Conservation (phyloP, 192 early-diverging fungal species). For the Obelidium mucronatum region DNA sequence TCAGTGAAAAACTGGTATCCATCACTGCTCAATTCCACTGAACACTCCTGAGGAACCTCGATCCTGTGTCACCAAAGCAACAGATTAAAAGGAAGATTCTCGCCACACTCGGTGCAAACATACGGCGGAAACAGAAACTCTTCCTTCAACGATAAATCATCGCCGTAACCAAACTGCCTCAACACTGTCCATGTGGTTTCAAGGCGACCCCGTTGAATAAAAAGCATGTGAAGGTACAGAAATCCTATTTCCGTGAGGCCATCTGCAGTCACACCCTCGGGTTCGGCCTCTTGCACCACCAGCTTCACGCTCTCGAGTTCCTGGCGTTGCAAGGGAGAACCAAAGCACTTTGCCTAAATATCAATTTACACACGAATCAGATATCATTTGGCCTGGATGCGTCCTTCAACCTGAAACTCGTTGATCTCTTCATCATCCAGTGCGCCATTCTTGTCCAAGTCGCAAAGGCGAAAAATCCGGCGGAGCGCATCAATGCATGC, state of each 20-base stretch:
- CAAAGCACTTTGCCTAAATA: constrained; percentile 89
- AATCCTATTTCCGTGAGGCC: constrained; percentile 96
- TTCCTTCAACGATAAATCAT: constrained; percentile 90
- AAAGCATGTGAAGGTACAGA: constrained; percentile 92
- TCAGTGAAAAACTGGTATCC: constrained; percentile 97
- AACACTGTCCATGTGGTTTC: constrained; percentile 99
- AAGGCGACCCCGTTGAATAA: constrained; percentile 94
- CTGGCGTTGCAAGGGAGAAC: constrained; percentile 91
- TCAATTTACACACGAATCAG: background rate
- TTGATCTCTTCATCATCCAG: constrained; percentile 95
- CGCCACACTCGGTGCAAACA: background rate
- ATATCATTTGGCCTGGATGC: background rate
- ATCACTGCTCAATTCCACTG: constrained; percentile 90
- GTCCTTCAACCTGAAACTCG: constrained; percentile 81
- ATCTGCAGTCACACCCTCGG: constrained; percentile 81
- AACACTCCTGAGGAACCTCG: constrained; percentile 88
- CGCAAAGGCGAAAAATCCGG: constrained; percentile 96
- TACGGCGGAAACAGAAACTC: constrained; percentile 87
- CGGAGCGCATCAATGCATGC: constrained; percentile 90
- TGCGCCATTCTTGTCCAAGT: constrained; percentile 90
- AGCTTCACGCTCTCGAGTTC: constrained; percentile 97
- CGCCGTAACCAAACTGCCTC: constrained; percentile 94
- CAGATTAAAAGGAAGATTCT: background rate
- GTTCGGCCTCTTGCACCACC: constrained; percentile 88
- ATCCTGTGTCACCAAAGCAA: constrained; percentile 55